These are phyloP conservation scores for Eragrostis curvula DNA, from an alignment of 176 grass and related monocot species.

Conservation along the genomic window DNA sequence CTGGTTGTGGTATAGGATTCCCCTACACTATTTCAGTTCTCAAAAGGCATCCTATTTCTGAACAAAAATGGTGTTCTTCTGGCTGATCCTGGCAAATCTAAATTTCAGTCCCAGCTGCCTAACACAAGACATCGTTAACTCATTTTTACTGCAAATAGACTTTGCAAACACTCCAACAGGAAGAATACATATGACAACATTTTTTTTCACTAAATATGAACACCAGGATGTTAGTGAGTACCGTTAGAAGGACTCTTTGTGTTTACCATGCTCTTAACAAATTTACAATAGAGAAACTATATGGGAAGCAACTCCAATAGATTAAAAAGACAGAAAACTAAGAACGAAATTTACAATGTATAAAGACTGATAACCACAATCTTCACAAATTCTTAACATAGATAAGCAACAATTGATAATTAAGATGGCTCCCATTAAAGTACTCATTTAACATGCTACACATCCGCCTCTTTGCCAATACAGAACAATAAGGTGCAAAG, in stretches of 20 bases:
- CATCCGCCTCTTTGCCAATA: neutral
- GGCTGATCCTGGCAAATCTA: neutral
- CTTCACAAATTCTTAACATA: slow-evolving; percentile 9
- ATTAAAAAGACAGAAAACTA: neutral
- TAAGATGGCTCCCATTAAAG: neutral
- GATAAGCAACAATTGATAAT: slow-evolving; percentile 38
- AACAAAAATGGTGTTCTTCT: neutral
- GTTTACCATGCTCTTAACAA: slow-evolving; percentile 22
- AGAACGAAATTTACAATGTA: slow-evolving; percentile 32
- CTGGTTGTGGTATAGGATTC: neutral
- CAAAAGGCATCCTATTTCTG: neutral
- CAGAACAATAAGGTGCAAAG: neutral
- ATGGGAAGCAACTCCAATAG: neutral
- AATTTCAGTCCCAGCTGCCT: neutral
- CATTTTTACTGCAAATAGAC: neutral
- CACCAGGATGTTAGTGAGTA: neutral
- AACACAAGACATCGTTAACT: neutral
- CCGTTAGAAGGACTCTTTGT: neutral
- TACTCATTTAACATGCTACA: slow-evolving; percentile 6
- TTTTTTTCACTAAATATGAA: slow-evolving; percentile 17
- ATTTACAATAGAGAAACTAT: slow-evolving; percentile 29
- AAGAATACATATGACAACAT: neutral
- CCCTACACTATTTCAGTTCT: neutral
- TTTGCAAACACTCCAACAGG: neutral
- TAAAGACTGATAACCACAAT: neutral